phyloP scores from a whole-genome alignment of 2,329 filamentous ascomycete species.

The Pseudocercospora fijiensis region DNA sequence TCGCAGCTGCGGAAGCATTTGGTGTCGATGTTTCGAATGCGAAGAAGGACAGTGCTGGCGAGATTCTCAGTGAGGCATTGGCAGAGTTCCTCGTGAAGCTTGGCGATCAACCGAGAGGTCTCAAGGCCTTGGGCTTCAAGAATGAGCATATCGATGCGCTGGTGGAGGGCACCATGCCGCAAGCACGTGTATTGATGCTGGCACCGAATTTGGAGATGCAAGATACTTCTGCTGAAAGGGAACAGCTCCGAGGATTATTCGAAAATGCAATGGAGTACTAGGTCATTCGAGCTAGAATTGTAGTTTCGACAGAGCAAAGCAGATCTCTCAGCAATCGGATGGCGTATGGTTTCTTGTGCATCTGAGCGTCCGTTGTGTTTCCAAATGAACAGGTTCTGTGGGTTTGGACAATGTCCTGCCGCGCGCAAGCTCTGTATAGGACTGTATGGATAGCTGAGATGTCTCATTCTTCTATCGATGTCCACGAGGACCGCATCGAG shows the following conservation, averaged over 20 bases:
- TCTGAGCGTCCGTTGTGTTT: not conserved
- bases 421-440: not conserved
- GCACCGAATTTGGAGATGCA: constrained; percentile 69
- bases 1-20: constrained; percentile 85
- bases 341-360: not conserved
- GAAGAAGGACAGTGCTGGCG: constrained; percentile 84
- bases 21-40: constrained; percentile 86
- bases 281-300: not conserved
- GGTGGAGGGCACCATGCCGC: constrained; percentile 92
- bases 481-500: not conserved
- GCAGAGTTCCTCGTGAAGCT: constrained; percentile 75
- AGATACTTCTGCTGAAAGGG: constrained; percentile 49
- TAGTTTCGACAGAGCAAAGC: not conserved
- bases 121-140: constrained; percentile 80
- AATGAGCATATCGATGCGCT: constrained; percentile 72
- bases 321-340: not conserved
- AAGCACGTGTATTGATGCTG: constrained; percentile 84
- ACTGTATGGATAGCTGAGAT: not conserved
- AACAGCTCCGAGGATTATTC: constrained; percentile 50
- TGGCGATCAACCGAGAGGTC: constrained; percentile 84
- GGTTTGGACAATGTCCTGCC: not conserved
- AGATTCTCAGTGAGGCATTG: constrained; percentile 80
- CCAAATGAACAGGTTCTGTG: not conserved
- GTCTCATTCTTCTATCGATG: not conserved
- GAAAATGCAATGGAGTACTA: constrained; percentile 49